Base-by-base conservation (phyloP, 768 basidiomycete species). In the Tulasnella sp. region DNA sequence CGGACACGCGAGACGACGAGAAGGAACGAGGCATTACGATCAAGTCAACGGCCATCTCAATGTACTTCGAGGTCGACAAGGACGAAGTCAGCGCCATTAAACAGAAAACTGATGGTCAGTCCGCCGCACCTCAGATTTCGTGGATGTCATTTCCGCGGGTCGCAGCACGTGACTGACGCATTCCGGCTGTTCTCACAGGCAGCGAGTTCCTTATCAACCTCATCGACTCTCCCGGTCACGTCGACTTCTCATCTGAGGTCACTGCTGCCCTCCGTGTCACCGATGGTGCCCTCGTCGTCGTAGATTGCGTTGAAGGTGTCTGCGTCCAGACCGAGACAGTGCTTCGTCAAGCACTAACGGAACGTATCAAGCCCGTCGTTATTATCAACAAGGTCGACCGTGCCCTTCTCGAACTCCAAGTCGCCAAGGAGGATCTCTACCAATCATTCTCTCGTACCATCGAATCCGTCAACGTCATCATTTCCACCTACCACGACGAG, bases 301-400 rank as follows among this genome's bases (percentile, higher is more conserved):
- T 99, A 83, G 98, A 99, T 86, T 98, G 96, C 86, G 92, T 99
- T 82, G 98, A 99, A 84, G 98, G 98, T 88, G 98, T 99, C 83
- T 99, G 97, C 85, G 98, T 99, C 57, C 98, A 99, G 87, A 99
- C 98, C 83, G 98, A 99, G 88, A 99, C 98, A 20, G 98, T 99
- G 78, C 90, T 99, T 78, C 95, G 98, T 82, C 98, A 99, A 84
- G 94, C 98, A 77, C 90, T 99, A 67, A 90, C 91, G 57, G 98
- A 99, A 88, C 96, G 98, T 85, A 99, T 99, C 88, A 99, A 98
- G 88, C 98, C 98, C 81, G 98, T 99, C 83, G 91, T 98, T 83
- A 91, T 98, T 87, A 98, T 99, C 88, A 99, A 99, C 91, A 99
- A 99, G 89, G 96, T 99, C 83, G 98, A 99, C 87, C 97, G 98